Evolutionary conservation across 495 filamentous ascomycete species (phyloP).

Genomic region (Aspergillus kassunensis): DNA sequence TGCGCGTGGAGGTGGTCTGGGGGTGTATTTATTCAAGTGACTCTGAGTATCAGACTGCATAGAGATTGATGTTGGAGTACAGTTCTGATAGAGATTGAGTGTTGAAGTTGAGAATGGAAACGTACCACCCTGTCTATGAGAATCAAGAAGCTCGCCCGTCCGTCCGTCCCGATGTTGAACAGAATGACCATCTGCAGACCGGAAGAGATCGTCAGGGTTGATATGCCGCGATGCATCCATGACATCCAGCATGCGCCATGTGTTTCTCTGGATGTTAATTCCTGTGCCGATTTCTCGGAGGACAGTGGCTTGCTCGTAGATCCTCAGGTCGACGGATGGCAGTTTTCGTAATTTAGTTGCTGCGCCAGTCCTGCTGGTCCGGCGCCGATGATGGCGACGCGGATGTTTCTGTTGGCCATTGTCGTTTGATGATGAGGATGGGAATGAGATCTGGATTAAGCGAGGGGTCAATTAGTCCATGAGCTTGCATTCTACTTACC

Average conservation of each 20-base stretch:
- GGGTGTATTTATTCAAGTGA: slow-evolving; percentile 14
- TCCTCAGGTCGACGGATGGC: slow-evolving; percentile 37
- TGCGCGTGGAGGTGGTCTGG: slow-evolving; percentile 16
- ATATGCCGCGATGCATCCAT: slow-evolving; percentile 21
- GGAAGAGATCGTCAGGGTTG: slow-evolving; percentile 16
- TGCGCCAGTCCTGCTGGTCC: slow-evolving; percentile 47
- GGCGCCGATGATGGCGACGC: slow-evolving; percentile 41
- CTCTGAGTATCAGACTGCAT: too few relatives aligned
- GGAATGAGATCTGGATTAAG: too few relatives aligned
- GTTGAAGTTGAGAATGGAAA: too few relatives aligned
- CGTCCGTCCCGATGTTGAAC: slow-evolving; percentile 21
- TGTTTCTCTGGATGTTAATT: slow-evolving; percentile 36
- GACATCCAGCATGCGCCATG: slow-evolving; percentile 25
- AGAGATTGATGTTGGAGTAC: too few relatives aligned
- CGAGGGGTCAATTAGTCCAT: too few relatives aligned
- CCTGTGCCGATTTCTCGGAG: slow-evolving; percentile 48
- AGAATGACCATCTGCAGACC: slow-evolving; percentile 16
- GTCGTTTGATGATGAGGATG: too few relatives aligned
- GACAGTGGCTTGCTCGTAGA: slow-evolving; percentile 47
- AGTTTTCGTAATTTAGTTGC: slow-evolving; percentile 47
- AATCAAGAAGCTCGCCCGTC: slow-evolving; percentile 19
- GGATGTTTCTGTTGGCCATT: not conserved
- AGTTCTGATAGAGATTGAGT: too few relatives aligned
- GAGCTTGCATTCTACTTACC: too few relatives aligned
- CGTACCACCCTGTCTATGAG: slow-evolving; percentile 13